Base-by-base conservation (phyloP, 805 yeast species). In the Candida krabiensis region DNA sequence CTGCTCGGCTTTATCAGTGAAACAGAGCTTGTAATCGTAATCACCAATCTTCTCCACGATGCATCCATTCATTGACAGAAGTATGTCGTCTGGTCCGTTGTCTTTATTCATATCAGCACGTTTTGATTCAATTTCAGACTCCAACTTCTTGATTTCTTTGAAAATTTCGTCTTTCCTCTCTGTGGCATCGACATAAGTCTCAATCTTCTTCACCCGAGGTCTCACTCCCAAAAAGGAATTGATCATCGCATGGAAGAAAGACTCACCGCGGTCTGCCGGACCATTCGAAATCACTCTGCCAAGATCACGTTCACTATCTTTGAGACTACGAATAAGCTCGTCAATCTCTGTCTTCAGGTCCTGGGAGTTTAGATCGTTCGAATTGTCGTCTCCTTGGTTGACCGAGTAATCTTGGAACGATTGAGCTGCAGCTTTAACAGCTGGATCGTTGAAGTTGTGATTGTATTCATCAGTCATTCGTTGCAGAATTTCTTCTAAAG, bases 361-460 rank as follows among this genome's bases (percentile, higher is more conserved):
- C 9, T 21, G 25, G 4, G 27, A 21, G 12, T 25, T 25, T 11
- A 40, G 38, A 4, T 9, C 11, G 1, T 28, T 19, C 11, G 14
- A 13, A 11, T 34, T 22, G 12, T 43, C 38, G n/a, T 25, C 38
- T 5, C 38, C 61, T 28, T 64, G 60, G 45, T 72, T 71, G 9
- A 75, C 71, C 7, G 60, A 48, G 47, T 73, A 70, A 44, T 76
- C 71, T 30, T 74, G 76, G 54, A 61, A 83, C 0, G 66, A 64
- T 14, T 73, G 66, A 13, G 88, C 80, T 1, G 90, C 80, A 15
- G 69, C 73, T 58, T 87, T 87, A 14, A 90, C 96, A 0, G 90
- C 95, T 6, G 79, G 77, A 61, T 90, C 96, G 56, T 90, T 88
- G 64, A 88, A 78, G 52, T 88, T 84, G 33, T 85, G 86, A 51